Conservation (phyloP, 805 yeast genomes). For the Zygotorulaspora chibaensis region DNA sequence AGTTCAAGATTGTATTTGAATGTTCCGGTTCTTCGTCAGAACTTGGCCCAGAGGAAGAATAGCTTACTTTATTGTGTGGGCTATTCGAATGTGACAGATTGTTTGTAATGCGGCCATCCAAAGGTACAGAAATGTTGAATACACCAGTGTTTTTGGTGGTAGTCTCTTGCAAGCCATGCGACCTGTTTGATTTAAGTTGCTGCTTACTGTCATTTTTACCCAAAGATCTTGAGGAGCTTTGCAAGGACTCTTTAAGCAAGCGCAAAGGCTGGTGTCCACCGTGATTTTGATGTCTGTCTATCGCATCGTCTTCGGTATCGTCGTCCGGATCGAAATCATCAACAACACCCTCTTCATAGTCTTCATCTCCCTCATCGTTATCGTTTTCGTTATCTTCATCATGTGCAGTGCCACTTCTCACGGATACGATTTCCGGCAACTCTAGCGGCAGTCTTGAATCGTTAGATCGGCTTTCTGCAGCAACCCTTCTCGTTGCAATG, state of each 20-base stretch:
- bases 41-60: neutral
- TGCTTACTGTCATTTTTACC: constrained; percentile 2
- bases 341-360: neutral
- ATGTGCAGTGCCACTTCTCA: constrained; percentile 17
- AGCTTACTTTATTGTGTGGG: constrained; percentile 1
- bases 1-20: constrained; percentile 39
- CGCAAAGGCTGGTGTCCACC: constrained; percentile 1
- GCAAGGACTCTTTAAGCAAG: constrained; percentile 22
- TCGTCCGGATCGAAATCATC: neutral
- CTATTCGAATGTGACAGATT: neutral
- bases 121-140: constrained; percentile 19
- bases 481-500: constrained; percentile 23
- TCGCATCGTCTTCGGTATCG: neutral
- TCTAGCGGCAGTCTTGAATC: constrained; percentile 12
- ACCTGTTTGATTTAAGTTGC: neutral
- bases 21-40: constrained; percentile 7
- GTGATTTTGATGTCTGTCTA: neutral
- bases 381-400: constrained; percentile 3
- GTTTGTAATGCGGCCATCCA: neutral
- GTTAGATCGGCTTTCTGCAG: constrained; percentile 5
- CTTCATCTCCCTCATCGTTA: neutral
- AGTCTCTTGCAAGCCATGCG: constrained; percentile 2
- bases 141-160: constrained; percentile 10
- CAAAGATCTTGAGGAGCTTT: constrained; percentile 13
- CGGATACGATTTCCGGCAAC: constrained; percentile 27